phyloP scores from a whole-genome alignment of 1,284 basidiomycete genomes.

The Rhodofomes roseus region DNA sequence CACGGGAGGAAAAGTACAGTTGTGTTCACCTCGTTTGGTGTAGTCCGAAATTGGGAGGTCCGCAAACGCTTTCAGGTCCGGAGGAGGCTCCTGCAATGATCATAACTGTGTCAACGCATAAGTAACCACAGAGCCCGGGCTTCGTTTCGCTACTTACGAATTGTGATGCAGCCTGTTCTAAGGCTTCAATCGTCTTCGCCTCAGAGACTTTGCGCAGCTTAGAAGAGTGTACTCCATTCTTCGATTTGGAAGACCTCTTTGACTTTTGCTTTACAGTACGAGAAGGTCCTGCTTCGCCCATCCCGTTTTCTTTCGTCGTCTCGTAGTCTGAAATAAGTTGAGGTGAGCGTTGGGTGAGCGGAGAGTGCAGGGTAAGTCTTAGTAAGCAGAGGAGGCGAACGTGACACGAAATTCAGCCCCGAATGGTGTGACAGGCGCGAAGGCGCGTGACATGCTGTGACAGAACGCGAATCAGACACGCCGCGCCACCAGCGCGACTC shows the following conservation, averaged over 20 bases:
- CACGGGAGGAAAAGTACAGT: neutral
- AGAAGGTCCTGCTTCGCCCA: neutral
- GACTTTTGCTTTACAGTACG: constrained; percentile 1
- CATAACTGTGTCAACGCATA: constrained; percentile 18
- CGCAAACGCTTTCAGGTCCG: constrained; percentile 49
- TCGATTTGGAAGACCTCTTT: constrained; percentile 16
- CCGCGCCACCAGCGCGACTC: no score
- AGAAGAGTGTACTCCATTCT: constrained; percentile 20
- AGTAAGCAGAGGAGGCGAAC: no score
- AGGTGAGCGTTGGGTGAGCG: no score
- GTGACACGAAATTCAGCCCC: no score
- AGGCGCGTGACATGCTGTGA: no score
- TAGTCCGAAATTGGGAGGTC: constrained; percentile 68
- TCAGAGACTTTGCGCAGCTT: constrained; percentile 46
- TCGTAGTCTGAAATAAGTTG: no score
- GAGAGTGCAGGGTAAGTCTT: no score
- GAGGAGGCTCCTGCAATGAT: constrained; percentile 40
- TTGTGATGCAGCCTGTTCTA: constrained; percentile 50
- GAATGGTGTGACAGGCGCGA: no score
- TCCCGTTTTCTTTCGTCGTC: neutral
- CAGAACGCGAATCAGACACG: no score
- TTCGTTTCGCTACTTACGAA: constrained; percentile 45
- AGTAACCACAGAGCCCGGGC: constrained; percentile 1
- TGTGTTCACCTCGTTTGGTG: constrained; percentile 59
- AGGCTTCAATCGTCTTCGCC: constrained; percentile 48